A percentile compares a stretch with the other conserved stretches of the same genome.
Conservation (phyloP, 345 rosid genomes). For the Balakata baccata region DNA sequence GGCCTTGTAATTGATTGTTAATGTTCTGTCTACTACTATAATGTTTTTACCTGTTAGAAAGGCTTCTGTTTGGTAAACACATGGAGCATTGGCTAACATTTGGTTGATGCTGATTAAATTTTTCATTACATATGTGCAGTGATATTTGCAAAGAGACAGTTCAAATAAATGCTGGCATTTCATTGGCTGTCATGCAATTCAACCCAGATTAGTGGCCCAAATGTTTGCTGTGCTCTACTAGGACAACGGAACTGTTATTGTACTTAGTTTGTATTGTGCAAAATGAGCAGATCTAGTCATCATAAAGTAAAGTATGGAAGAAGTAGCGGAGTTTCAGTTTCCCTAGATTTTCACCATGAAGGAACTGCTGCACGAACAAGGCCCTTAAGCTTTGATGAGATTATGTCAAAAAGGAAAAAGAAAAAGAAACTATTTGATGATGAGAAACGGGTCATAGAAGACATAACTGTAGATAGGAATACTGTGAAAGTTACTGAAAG, state of each 20-base stretch:
- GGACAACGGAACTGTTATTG: neutral
- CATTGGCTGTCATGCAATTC: neutral
- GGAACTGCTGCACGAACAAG: conserved; percentile 89
- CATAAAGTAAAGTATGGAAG: conserved; percentile 40
- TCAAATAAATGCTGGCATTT: neutral
- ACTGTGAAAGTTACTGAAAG: conserved; percentile 38
- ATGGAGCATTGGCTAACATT: neutral
- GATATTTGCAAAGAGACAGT: neutral
- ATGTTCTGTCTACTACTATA: neutral
- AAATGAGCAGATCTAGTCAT: conserved; percentile 53
- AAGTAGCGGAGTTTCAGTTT: conserved; percentile 21
- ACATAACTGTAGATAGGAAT: conserved; percentile 18
- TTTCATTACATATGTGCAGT: neutral
- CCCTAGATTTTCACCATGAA: conserved; percentile 27
- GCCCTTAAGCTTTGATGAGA: conserved; percentile 74
- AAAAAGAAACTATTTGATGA: conserved; percentile 40
- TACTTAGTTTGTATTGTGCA: conserved; percentile 12
- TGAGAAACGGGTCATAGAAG: conserved; percentile 32
- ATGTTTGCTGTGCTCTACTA: neutral
- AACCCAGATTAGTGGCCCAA: too few relatives aligned
- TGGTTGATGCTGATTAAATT: neutral
- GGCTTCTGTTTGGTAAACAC: neutral
- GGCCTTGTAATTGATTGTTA: neutral
- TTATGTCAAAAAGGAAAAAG: conserved; percentile 62
- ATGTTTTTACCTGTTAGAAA: neutral